Percentiles rank a stretch among this genome's conserved stretches.
These are phyloP conservation scores for Diaporthe vaccinii DNA, from an alignment of 2,329 filamentous ascomycete genomes.

Conservation along the genomic window DNA sequence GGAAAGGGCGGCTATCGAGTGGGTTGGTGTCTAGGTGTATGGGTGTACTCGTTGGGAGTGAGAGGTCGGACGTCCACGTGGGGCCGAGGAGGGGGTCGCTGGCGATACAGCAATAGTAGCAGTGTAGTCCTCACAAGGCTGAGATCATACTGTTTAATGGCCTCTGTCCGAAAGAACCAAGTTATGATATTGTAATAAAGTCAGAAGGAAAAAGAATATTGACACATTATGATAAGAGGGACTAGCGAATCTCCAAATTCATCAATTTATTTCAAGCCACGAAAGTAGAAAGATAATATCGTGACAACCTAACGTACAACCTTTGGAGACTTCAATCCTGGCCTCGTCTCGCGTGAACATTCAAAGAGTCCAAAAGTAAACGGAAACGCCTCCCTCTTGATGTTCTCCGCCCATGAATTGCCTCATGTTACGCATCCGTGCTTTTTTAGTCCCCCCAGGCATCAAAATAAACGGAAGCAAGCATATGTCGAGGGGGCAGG, in stretches of 20 bases:
- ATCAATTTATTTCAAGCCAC: constrained; percentile 18
- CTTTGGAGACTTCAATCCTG: constrained; percentile 29
- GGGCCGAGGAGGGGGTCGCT: too few species aligned
- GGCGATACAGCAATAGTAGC: not conserved
- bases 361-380: constrained; percentile 31
- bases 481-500: not conserved
- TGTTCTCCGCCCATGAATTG: constrained; percentile 31
- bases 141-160: not conserved
- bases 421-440: constrained; percentile 27
- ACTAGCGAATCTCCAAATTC: not conserved
- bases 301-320: constrained; percentile 31
- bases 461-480: constrained; percentile 10
- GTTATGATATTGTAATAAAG: not conserved
- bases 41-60: not conserved
- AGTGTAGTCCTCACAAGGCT: not conserved
- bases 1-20: not conserved
- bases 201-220: too few species aligned
- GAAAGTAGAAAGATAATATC: constrained; percentile 17
- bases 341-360: constrained; percentile 35
- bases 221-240: not conserved
- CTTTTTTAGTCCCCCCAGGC: constrained; percentile 31
- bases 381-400: constrained; percentile 37
- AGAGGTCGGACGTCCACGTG: too few species aligned
- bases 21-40: not conserved
- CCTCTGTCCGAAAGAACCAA: not conserved